phyloP scores from a whole-genome alignment of 75 land plant genomes.

The Sequoiadendron giganteum region DNA sequence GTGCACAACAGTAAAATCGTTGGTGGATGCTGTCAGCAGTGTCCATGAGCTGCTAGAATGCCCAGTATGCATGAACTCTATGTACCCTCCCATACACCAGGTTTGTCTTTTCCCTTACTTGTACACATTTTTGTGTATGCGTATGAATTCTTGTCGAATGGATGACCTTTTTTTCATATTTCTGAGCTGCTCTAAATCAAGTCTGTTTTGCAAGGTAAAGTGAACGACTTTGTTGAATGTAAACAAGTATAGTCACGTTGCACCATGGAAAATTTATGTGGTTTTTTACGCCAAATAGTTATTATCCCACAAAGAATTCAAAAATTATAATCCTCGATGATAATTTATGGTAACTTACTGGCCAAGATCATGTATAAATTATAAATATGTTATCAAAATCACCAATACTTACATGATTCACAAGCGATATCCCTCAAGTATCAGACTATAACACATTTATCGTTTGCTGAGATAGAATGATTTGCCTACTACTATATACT shows the following conservation, averaged over 20 bases:
- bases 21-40: conserved; percentile 36
- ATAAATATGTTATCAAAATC: no score
- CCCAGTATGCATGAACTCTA: conserved; percentile 71
- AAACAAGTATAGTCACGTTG: background rate
- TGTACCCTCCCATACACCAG: conserved; percentile 85
- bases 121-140: background rate
- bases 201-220: background rate
- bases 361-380: no score
- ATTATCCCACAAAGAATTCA: no score
- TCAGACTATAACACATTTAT: no score
- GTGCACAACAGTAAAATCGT: conserved; percentile 29
- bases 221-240: background rate
- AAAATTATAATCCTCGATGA: no score
- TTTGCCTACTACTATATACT: no score
- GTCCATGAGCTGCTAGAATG: conserved; percentile 73
- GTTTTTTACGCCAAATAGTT: no score
- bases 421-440: no score
- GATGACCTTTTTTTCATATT: background rate
- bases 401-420: no score
- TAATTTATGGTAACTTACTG: no score
- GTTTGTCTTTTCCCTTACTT: conserved; percentile 17
- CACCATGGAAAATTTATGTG: background rate
- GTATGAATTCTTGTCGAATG: background rate
- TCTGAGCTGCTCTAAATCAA: background rate
- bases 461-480: no score